These are phyloP conservation scores for Sarocladiaceae sp. DNA, from an alignment of 2,329 filamentous ascomycete species.

Conservation along the genomic window DNA sequence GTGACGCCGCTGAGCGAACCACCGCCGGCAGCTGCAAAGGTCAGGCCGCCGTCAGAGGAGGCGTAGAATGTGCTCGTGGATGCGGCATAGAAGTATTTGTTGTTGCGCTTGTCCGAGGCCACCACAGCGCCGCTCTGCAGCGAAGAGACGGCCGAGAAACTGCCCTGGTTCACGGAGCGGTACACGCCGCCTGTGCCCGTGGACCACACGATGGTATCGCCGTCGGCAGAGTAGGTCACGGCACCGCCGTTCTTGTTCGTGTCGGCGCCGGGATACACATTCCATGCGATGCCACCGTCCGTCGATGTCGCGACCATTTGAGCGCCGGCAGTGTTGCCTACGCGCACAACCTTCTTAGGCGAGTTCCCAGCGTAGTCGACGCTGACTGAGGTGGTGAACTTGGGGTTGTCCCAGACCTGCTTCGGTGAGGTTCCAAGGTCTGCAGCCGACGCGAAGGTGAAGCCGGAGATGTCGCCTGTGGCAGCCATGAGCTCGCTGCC, in stretches of 20 bases:
- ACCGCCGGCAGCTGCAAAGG: slow-evolving; percentile 32
- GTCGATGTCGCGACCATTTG: slow-evolving; percentile 41
- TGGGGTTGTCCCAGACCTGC: slow-evolving; percentile 39
- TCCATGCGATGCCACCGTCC: slow-evolving; percentile 46
- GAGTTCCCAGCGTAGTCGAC: slow-evolving; percentile 24
- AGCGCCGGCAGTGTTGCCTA: slow-evolving; percentile 37
- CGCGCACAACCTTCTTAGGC: slow-evolving; percentile 29
- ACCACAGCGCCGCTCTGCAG: slow-evolving; percentile 40
- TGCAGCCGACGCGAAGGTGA: slow-evolving; percentile 34
- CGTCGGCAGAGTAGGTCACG: slow-evolving; percentile 45
- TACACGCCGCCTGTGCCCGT: slow-evolving; percentile 33
- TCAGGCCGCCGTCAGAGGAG: slow-evolving; percentile 39
- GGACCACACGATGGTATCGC: slow-evolving; percentile 43
- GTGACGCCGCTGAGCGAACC: slow-evolving; percentile 32
- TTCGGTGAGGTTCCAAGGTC: slow-evolving; percentile 35
- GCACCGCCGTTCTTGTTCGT: slow-evolving; percentile 35
- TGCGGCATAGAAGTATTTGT: slow-evolving; percentile 46
- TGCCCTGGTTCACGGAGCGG: slow-evolving; percentile 31
- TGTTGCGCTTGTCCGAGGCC: slow-evolving; percentile 48
- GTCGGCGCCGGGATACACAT: slow-evolving; percentile 38
- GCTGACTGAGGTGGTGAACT: slow-evolving; percentile 36
- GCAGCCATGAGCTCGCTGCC: slow-evolving; percentile 46
- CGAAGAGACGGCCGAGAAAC: slow-evolving; percentile 38
- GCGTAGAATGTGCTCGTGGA: slow-evolving; percentile 42
- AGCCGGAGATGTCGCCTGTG: slow-evolving; percentile 46